Evolutionary conservation across 2,329 filamentous ascomycete genomes (phyloP).

Genomic region (Biscogniauxia sp.): DNA sequence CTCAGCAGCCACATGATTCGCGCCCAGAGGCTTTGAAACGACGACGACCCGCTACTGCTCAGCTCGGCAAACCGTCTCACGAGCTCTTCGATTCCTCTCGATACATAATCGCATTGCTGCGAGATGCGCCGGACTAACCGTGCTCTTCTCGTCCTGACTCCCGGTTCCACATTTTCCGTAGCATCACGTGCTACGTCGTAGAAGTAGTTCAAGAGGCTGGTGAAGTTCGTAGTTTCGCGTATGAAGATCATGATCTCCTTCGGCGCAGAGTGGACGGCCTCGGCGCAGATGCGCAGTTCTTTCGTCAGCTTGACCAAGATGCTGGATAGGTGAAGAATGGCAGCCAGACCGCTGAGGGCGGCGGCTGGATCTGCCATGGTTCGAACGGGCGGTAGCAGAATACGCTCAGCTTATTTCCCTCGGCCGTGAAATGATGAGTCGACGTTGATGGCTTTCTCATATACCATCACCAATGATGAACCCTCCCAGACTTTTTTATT

Average conservation of each 20-base stretch:
- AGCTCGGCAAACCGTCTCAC: constrained; percentile 14
- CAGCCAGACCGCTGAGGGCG: constrained; percentile 17
- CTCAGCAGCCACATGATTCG: constrained; percentile 19
- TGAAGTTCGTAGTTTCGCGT: constrained; percentile 18
- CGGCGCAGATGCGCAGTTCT: constrained; percentile 7
- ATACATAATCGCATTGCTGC: constrained; percentile 15
- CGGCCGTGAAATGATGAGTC: not conserved
- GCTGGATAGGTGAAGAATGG: constrained; percentile 17
- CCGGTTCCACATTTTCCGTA: constrained; percentile 1
- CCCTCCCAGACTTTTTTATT: not conserved
- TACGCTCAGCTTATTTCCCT: not conserved
- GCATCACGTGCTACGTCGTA: constrained; percentile 9
- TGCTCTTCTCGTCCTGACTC: constrained; percentile 7
- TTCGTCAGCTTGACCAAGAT: constrained; percentile 12
- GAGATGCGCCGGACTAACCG: constrained; percentile 11
- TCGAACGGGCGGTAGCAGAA: not conserved
- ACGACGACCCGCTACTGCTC: constrained; percentile 6
- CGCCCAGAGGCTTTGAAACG: constrained; percentile 12
- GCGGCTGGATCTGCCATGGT: constrained; percentile 16
- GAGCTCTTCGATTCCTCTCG: constrained; percentile 10
- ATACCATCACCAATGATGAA: not conserved
- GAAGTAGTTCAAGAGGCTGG: constrained; percentile 11
- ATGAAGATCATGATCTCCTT: constrained; percentile 18
- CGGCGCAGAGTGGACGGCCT: constrained; percentile 15
- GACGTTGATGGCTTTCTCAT: not conserved